Percentiles rank a stretch among this genome's conserved stretches.
Evolutionary conservation across 805 yeast genomes (phyloP).

Genomic region (Brettanomyces nanus): DNA sequence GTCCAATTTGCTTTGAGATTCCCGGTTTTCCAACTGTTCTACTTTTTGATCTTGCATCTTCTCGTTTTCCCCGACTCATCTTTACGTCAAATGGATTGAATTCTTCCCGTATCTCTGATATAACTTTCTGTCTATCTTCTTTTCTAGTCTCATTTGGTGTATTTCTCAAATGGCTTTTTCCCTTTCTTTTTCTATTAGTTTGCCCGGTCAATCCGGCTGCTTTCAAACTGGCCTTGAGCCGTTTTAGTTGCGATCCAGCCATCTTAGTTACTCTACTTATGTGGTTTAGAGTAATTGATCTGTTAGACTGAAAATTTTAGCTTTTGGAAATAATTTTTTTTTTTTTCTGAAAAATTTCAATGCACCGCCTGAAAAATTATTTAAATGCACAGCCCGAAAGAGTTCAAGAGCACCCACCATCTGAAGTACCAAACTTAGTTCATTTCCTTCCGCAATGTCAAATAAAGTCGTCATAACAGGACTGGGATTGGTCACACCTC

Average conservation of each 20-base stretch:
- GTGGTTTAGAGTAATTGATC: too few relatives aligned
- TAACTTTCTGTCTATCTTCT: conserved; percentile 52
- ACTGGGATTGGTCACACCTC: conserved; percentile 75
- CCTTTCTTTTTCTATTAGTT: conserved; percentile 56
- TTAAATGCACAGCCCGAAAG: too few relatives aligned
- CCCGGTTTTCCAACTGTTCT: conserved; percentile 63
- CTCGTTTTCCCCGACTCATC: conserved; percentile 57
- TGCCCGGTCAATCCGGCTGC: conserved; percentile 83
- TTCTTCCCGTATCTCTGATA: conserved; percentile 62
- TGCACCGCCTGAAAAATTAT: neutral
- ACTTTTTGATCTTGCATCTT: conserved; percentile 33
- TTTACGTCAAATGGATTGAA: conserved; percentile 88
- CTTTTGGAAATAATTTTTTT: neutral
- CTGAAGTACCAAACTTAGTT: too few relatives aligned
- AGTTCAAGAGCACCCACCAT: too few relatives aligned
- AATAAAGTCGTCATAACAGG: conserved; percentile 88
- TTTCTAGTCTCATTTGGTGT: conserved; percentile 59
- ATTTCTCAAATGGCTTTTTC: conserved; percentile 37
- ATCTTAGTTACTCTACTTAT: neutral
- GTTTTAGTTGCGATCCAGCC: conserved; percentile 74
- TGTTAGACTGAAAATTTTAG: neutral
- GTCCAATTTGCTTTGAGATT: conserved; percentile 58
- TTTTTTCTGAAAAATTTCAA: neutral
- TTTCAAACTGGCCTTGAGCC: conserved; percentile 68
- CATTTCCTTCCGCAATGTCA: too few relatives aligned